Base-by-base conservation (phyloP, 2,329 filamentous ascomycete species). In the Fusarium anthophilum region DNA sequence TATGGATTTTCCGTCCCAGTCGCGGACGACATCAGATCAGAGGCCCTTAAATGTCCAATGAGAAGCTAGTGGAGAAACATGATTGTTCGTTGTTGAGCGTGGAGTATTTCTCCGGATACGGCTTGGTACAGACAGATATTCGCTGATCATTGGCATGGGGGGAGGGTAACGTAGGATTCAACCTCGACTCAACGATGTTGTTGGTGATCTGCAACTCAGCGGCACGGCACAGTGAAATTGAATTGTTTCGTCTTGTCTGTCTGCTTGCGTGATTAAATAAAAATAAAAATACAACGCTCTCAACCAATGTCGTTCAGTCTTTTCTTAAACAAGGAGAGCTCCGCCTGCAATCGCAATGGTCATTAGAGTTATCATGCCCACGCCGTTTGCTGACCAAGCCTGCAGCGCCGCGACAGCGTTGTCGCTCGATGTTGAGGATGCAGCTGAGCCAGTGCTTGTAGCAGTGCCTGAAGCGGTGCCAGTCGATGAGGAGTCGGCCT, bases 261-360 rank as follows among this genome's bases (percentile, higher is more conserved):
- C 48, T 51, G 30, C 17, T 9, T 11, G 48, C 28, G 24, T 24
- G 50, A 55, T 55, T 41, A 26, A 35, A 35, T 15, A 4, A 8
- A 2, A 32, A 32, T 32, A 35, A 39, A 70, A 69, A 45, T 48
- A 66, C 38, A 68, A n/a, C 44, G 41, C 53, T 26, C 10, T 30
- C 32, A 50, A 30, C 32, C 63, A 58, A 26, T 65, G 39, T 6
- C 32, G 45, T 48, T 15, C 44, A 22, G n/a, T 12, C 12, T 43
- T 24, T 44, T 75, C 35, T 37, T 77, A 82, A 54, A 80, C 59
- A 66, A 81, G 70, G 20, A 81, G 41, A 57, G 77, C 80, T 26
- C 77, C 80, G 15, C 80, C 81, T 15, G 78, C 73, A 44, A 79
- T 59, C 15, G 72, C 78, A 77, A 82, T 79, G 35, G 76, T 74